Base-by-base conservation (phyloP, 2,329 filamentous ascomycete genomes). In the Lachnellula occidentalis region DNA sequence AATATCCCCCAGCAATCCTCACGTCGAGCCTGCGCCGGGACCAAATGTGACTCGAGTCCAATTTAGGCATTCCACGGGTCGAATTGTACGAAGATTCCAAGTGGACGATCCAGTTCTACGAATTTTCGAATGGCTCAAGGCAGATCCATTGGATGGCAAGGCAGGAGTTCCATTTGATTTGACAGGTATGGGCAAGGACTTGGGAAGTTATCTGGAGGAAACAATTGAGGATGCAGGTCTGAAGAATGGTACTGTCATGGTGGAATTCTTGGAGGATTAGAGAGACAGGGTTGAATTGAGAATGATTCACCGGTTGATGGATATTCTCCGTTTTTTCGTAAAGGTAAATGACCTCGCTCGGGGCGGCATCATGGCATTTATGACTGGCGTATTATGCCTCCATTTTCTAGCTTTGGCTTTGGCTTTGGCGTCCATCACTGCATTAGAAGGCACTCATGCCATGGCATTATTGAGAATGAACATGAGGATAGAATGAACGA, bases 41-140 rank as follows among this genome's bases (percentile, higher is more conserved):
- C 78, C 83, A 21, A 81, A 81, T 2, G 88, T 87, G 2, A 96
- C 92, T 2, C 84, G 92, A 49, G 95, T 99, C 62, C 94, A 97
- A 69, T 95, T 99, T 74, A 82, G 89, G 56, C 88, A 96, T 65
- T 85, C 92, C 1, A 86, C 82, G 11, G 91, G 91, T 1, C 85
- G 92, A 17, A 81, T 96, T 9, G 92, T 99, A 56, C 86, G 91
- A 31, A 83, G 90, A n/a, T 99, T 99, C 72, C 76, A 78, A 9
- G 72, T 92, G 3, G 71, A 81, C 14, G 94, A 99, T 55, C 77
- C 81, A 1, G 91, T 99, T 12, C 80, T 83, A 53, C 83, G 89
- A 12, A 85, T 99, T 45, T 99, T 92, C 71, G 94, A 99, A 74
- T 99, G 92, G 90, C 83, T 99, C 61, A 99, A 97, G 74, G 87